Evolutionary conservation across 2,329 filamentous ascomycete species (phyloP), one percentile per base, ranked within the genome.

Genomic region (Trichoderma koningiopsis): DNA sequence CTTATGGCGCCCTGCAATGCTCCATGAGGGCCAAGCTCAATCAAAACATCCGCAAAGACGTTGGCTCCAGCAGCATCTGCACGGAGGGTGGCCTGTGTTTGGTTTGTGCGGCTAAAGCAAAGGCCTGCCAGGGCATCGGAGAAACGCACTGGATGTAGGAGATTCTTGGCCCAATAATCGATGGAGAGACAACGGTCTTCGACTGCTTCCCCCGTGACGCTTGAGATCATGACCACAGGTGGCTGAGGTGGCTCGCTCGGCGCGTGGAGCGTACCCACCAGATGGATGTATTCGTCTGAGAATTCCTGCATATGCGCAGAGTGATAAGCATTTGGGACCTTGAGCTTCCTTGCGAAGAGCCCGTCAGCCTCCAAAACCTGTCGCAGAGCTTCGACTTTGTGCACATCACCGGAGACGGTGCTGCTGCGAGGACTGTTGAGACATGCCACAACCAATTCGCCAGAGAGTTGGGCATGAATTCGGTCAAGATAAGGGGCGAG

Each of bases 61-160:
- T 27, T 27, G 27, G 27, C 24, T 33, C 74, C 74, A n/a, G 74
- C 27, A 27, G 74, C 37, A 0, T 73, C 43, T 27, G 43, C 16
- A 53, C 53, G 10, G 52, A 13, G 11, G 47, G 27, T 56, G 60
- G 33, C 22, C 33, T 59, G 5, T 22, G 11, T 27, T 27, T 27
- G 27, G 27, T 2, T 27, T 27, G 27, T 27, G 27, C 27, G 27
- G 27, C 27, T 27, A 27, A 27, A 27, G 27, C 27, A 27, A 27
- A 27, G 27, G 27, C 27, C 4, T 27, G 27, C 27, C 27, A 73
- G 19, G 31, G 68, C 60, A 43, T 68, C 70, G 53, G 43, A 37
- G 43, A 69, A 73, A 8, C 67, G 66, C 7, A 77, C 75, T 7
- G 74, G 70, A 4, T 72, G 72, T n/a, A 76, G 69, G 56, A 77